Evolutionary conservation across 2,329 filamentous ascomycete species (phyloP), one percentile per base, ranked within the genome.

Genomic region (Fusarium haematococcum): DNA sequence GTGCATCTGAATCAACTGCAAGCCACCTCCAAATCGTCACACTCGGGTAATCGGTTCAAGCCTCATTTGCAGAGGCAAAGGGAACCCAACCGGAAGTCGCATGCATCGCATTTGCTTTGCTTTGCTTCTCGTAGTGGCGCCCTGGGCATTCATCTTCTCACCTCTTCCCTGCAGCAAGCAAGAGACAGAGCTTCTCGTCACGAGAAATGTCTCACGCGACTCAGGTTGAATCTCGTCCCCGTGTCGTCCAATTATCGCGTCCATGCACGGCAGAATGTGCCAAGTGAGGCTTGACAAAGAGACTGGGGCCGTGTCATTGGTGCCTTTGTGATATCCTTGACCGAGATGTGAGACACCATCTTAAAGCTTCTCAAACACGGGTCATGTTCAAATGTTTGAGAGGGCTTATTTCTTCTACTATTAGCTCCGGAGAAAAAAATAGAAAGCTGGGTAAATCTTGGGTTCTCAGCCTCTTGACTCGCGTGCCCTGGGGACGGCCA

Each of bases 1-100:
- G 66, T 66, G 18, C 63, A 65, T 64, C 58, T 76, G 66, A 48
- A 68, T 74, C 65, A 72, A 33, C 39, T 73, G 71, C 74, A 76
- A 76, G 71, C 74, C 74, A 73, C 64, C 35, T 60, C 52, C 37
- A 50, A 70, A 65, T 41, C 45, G 59, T 77, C 69, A 73, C 69
- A 67, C 67, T 63, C 69, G 58, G 59, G 48, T 37, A 58, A 66
- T 50, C 62, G 32, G 27, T 23, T 52, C 65, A 58, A 63, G 43
- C 60, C 62, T 27, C 62, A 60, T 57, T 35, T 25, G 32, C 32
- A 67, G 63, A 65, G 63, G 45, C 27, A 74, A 67, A 27, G 39
- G 57, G 27, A 62, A 33, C 32, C 58, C 54, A 43, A 41, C 35
- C 25, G 60, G 13, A 67, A 67, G 32, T 60, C 35, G 52, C 54